Percentiles rank a stretch among this genome's conserved stretches.
These are phyloP conservation scores for Alternaria dauci DNA, from an alignment of 2,329 filamentous ascomycete species.

Conservation along the genomic window DNA sequence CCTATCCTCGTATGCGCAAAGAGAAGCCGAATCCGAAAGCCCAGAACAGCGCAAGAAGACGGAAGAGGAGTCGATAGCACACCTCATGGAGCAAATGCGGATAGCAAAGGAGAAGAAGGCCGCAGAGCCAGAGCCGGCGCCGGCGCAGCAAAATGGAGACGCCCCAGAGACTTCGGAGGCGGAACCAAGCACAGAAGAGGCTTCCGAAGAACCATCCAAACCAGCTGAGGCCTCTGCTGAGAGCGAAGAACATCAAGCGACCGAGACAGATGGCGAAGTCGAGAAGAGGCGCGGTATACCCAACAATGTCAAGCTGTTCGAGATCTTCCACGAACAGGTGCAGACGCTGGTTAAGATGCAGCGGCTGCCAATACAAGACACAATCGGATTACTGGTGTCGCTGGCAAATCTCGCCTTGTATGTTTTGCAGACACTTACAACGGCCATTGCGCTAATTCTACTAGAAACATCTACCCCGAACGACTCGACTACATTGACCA, in stretches of 20 bases:
- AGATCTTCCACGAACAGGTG: conserved; percentile 97
- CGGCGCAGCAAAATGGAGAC: conserved; percentile 48
- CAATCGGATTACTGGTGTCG: conserved; percentile 91
- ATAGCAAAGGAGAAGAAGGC: conserved; percentile 67
- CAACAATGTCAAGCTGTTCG: conserved; percentile 86
- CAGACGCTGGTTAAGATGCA: conserved; percentile 92
- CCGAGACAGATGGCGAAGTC: conserved; percentile 53
- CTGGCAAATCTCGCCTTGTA: conserved; percentile 86
- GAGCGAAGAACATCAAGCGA: conserved; percentile 49
- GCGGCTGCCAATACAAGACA: conserved; percentile 91
- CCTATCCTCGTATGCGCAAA: conserved; percentile 90
- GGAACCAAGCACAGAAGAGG: conserved; percentile 37
- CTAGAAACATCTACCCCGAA: conserved; percentile 87
- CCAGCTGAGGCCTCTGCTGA: conserved; percentile 37
- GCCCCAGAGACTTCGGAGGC: conserved; percentile 30
- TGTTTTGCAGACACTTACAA: conserved; percentile 32
- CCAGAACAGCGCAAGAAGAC: conserved; percentile 75
- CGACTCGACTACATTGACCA: conserved; percentile 95
- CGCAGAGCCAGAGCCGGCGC: conserved; percentile 33
- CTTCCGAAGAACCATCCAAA: conserved; percentile 40
- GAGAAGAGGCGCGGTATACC: conserved; percentile 68
- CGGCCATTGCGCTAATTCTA: conserved; percentile 32
- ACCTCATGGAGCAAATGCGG: conserved; percentile 79
- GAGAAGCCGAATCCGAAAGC: conserved; percentile 77
- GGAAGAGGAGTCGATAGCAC: conserved; percentile 83